Conservation (phyloP, 176 grass and related monocot genomes). For the Paspalum vaginatum region DNA sequence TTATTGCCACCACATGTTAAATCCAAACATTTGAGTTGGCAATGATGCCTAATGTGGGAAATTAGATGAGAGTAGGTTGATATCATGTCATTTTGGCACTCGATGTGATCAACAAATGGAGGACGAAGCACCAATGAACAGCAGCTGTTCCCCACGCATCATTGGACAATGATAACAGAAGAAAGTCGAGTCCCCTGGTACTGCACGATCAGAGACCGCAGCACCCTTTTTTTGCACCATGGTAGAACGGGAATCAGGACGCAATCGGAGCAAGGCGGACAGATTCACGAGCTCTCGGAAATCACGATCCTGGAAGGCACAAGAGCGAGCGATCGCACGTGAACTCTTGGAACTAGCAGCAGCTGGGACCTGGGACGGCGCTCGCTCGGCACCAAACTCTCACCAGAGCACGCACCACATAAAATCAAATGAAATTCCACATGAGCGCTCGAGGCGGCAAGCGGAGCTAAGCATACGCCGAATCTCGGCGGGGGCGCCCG, state of each 20-base stretch:
- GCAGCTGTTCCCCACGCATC: background rate
- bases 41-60: too few species aligned
- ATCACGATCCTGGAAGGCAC: background rate
- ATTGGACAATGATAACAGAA: background rate
- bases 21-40: background rate
- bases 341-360: too few species aligned
- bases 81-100: too few species aligned
- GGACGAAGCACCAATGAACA: background rate
- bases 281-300: background rate
- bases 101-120: background rate
- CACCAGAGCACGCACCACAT: too few species aligned
- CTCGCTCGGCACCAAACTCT: too few species aligned
- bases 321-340: too few species aligned
- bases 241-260: background rate
- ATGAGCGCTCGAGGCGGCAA: too few species aligned
- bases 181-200: background rate
- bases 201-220: background rate
- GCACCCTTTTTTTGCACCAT: background rate
- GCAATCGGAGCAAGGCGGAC: background rate
- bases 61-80: too few species aligned
- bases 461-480: too few species aligned
- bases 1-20: background rate
- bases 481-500: too few species aligned
- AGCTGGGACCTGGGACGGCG: too few species aligned
- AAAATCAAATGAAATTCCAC: too few species aligned